Evolutionary conservation across 2,329 filamentous ascomycete genomes (phyloP).

Genomic region (Sporothrix schenckii): DNA sequence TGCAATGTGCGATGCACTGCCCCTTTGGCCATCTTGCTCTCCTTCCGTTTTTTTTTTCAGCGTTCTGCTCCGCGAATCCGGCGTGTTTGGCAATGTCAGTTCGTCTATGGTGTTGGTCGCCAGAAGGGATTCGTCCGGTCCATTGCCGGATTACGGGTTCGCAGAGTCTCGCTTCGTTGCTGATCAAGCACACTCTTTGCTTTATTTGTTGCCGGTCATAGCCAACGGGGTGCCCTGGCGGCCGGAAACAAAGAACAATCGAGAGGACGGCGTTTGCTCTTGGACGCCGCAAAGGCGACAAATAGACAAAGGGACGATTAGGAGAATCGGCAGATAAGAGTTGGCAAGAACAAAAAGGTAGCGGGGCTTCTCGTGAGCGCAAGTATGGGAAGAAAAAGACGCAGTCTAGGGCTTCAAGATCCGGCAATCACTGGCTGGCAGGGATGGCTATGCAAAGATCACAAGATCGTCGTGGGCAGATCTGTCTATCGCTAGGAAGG

Average conservation of each 20-base stretch:
- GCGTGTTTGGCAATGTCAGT: background rate
- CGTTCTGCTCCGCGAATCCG: background rate
- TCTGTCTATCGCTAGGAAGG: conserved; percentile 16
- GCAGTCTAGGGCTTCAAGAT: background rate
- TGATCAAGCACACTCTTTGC: background rate
- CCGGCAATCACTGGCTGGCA: conserved; percentile 24
- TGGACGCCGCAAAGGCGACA: background rate
- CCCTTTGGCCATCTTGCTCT: background rate
- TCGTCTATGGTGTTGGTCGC: background rate
- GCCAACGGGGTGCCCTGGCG: conserved; percentile 13
- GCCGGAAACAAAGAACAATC: background rate
- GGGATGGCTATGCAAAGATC: conserved; percentile 16
- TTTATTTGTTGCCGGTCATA: background rate
- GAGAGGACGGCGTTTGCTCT: background rate
- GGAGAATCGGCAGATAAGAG: background rate
- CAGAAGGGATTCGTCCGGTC: background rate
- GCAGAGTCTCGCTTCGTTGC: background rate
- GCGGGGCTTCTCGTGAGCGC: background rate
- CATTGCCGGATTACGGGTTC: too few species aligned
- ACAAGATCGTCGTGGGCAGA: conserved; percentile 6
- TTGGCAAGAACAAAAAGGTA: background rate
- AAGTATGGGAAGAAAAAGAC: background rate
- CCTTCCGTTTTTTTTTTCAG: conserved; percentile 15
- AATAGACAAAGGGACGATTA: background rate
- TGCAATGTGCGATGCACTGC: background rate